These are phyloP conservation scores for Penstemon eatonii DNA, from an alignment of 257 asterid genomes.

Conservation along the genomic window DNA sequence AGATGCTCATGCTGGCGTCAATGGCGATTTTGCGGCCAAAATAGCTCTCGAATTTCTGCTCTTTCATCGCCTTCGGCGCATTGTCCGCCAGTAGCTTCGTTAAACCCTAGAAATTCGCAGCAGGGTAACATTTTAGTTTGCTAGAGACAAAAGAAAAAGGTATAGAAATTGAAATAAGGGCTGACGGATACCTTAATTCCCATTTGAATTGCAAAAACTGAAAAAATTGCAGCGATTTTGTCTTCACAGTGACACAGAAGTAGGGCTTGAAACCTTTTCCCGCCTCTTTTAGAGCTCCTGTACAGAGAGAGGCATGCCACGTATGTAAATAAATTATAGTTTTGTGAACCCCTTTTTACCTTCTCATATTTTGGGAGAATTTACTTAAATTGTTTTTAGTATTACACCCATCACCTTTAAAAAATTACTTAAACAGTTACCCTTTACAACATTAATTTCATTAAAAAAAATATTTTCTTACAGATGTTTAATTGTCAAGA, in stretches of 20 bases:
- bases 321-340: no score
- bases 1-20: constrained; percentile 99
- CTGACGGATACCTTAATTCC: constrained; percentile 41
- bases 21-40: constrained; percentile 96
- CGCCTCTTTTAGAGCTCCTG: constrained; percentile 16
- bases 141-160: background rate
- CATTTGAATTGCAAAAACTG: constrained; percentile 32
- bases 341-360: no score
- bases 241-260: constrained; percentile 6
- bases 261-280: constrained; percentile 39
- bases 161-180: background rate
- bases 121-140: background rate
- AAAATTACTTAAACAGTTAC: no score
- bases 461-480: no score
- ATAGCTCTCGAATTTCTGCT: constrained; percentile 93
- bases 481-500: no score
- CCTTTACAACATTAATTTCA: no score
- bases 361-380: no score
- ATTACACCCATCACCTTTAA: no score
- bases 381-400: no score
- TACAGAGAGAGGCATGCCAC: no score
- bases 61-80: constrained; percentile 89
- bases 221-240: constrained; percentile 13
- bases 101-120: constrained; percentile 62
- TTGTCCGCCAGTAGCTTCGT: constrained; percentile 92